These are phyloP conservation scores for Tausonia pullulans DNA, from an alignment of 1,284 basidiomycete genomes.

Conservation along the genomic window DNA sequence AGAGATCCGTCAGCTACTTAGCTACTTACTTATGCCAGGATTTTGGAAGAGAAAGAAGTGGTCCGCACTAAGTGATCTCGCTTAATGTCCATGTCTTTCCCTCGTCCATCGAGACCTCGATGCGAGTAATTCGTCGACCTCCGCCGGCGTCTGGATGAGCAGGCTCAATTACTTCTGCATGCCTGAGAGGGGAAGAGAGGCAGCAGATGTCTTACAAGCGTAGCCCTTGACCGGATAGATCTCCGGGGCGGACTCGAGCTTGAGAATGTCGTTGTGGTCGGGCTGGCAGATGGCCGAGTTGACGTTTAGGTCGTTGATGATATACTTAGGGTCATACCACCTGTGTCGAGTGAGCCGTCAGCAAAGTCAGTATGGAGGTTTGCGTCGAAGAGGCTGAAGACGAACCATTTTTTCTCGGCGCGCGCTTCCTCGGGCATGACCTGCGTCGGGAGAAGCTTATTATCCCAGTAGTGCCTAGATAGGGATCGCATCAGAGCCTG, in stretches of 20 bases:
- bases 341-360: neutral
- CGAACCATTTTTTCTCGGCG: conserved; percentile 42
- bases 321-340: conserved; percentile 51
- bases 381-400: neutral
- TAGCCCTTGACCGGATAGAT: conserved; percentile 45
- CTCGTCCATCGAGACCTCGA: conserved; percentile 52
- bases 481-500: neutral
- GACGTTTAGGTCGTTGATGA: conserved; percentile 48
- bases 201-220: conserved; percentile 34
- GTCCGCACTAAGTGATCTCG: conserved; percentile 29
- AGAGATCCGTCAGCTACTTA: neutral
- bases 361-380: too few species aligned
- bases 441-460: conserved; percentile 51
- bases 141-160: conserved; percentile 43
- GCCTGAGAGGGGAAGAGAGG: neutral
- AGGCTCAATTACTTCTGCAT: too few species aligned
- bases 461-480: conserved; percentile 36
- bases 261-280: conserved; percentile 45
- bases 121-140: conserved; percentile 47
- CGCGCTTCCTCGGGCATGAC: conserved; percentile 48
- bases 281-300: conserved; percentile 52
- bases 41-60: neutral
- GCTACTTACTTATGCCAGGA: conserved; percentile 21
- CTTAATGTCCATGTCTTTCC: conserved; percentile 47
- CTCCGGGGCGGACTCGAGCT: conserved; percentile 19